Evolutionary conservation across 192 early-diverging fungal genomes (phyloP), one percentile per base, ranked within the genome.

Genomic region (Entomortierella parvispora): DNA sequence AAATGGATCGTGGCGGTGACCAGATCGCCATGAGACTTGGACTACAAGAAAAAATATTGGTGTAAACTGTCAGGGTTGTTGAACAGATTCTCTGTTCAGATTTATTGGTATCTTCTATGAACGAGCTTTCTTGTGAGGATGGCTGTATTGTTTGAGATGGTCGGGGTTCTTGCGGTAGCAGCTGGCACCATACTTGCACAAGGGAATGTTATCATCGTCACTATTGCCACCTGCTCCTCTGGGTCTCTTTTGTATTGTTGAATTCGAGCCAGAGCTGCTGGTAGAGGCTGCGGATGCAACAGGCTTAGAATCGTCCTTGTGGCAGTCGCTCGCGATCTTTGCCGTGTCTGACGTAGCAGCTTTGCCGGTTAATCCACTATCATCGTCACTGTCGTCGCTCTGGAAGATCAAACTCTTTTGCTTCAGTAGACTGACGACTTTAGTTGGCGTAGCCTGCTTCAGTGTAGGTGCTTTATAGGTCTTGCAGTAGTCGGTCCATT

Each of bases 391-490:
- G 6, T 56, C 59, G 12, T 44, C 52, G 9, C 56, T 52, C 6
- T 76, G 71, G 17, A 76, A 76, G 46, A 76, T 57, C 7, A 76
- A 29, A 57, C 71, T 76, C 12, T 60, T 76, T 51, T 76, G 71
- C 62, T 76, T 76, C 34, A 76, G 32, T 14, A 77, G 56, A 12
- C 49, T 62, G 28, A 77, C 74, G 0, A 77, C 66, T 29, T 77
- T 77, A n/a, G 74, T 65, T 25, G 64, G 40, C 0, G 65, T 67
- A 6, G 71, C 71, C 2, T 58, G 14, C 37, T 76, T 76, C 49
- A 76, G 59, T 3, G 71, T 67, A 3, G 64, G 71, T 18, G 71
- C 58, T 12, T 28, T 76, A 20, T 76, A 76, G 15, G 71, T 54
- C 45, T 68, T 76, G 58, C 71, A 76, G 28, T 76, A 76, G 15